These are phyloP conservation scores for Aspergillus olivimuriae DNA, from an alignment of 495 filamentous ascomycete genomes.

Conservation along the genomic window DNA sequence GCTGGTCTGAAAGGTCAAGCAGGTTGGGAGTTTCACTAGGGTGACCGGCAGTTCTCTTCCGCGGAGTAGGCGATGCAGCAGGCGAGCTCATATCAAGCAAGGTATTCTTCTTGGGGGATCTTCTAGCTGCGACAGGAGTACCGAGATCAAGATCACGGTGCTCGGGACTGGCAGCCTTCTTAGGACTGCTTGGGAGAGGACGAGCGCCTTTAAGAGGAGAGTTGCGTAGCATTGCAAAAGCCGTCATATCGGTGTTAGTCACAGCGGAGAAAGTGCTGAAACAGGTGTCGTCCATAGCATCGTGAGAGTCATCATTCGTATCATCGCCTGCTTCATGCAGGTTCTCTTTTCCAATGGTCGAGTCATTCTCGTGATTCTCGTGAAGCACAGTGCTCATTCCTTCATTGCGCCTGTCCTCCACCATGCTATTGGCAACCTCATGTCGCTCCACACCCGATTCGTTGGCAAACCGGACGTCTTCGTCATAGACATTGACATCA, in stretches of 20 bases:
- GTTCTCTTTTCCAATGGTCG: constrained; percentile 18
- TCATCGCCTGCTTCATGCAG: constrained; percentile 15
- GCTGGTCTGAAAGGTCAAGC: constrained; percentile 81
- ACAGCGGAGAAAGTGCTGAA: constrained; percentile 84
- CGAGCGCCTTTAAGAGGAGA: constrained; percentile 43
- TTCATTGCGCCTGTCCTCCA: constrained; percentile 38
- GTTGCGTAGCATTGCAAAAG: constrained; percentile 64
- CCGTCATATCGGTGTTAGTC: constrained; percentile 71
- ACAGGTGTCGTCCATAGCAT: constrained; percentile 66
- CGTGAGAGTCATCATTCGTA: constrained; percentile 26
- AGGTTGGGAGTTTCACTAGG: constrained; percentile 44
- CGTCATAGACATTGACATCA: constrained; percentile 24
- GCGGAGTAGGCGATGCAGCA: constrained; percentile 53
- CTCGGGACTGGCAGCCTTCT: not conserved
- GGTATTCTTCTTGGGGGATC: constrained; percentile 24
- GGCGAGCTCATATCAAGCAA: constrained; percentile 37
- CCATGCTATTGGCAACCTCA: constrained; percentile 27
- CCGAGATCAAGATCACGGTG: constrained; percentile 17
- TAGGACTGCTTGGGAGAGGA: constrained; percentile 27
- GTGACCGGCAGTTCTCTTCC: constrained; percentile 45
- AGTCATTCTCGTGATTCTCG: constrained; percentile 16
- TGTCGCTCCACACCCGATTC: constrained; percentile 13
- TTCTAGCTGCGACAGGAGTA: constrained; percentile 33
- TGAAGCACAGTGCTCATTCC: constrained; percentile 40
- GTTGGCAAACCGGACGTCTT: constrained; percentile 22